These are phyloP conservation scores for Boletus rubescentipes DNA, from an alignment of 768 basidiomycete genomes.

Conservation along the genomic window DNA sequence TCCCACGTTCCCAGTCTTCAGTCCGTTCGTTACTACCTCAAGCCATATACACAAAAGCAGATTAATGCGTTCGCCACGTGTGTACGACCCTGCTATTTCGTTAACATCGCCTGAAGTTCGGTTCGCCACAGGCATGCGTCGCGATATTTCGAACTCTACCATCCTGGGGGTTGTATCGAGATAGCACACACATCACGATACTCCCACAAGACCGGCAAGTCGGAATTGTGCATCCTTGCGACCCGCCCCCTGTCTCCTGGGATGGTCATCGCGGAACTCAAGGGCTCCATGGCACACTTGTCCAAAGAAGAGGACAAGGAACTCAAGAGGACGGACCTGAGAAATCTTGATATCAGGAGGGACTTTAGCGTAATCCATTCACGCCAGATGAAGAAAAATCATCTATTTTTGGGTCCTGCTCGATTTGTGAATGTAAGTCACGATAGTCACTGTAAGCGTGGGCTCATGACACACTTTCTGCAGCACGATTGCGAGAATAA, in stretches of 20 bases:
- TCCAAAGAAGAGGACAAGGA: slow-evolving; percentile 85
- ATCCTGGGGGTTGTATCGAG: slow-evolving; percentile 80
- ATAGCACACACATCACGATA: slow-evolving; percentile 88
- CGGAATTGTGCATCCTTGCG: slow-evolving; percentile 84
- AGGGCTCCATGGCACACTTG: slow-evolving; percentile 87
- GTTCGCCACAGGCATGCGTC: slow-evolving; percentile 68
- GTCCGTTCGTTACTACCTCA: slow-evolving; percentile 76
- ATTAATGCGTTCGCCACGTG: slow-evolving; percentile 92
- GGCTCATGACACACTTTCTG: slow-evolving; percentile 2
- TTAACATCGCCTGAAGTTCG: slow-evolving; percentile 27
- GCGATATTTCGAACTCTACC: slow-evolving; percentile 85
- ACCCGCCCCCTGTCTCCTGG: slow-evolving; percentile 69
- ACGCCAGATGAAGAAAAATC: slow-evolving; percentile 89
- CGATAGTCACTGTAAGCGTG: not conserved
- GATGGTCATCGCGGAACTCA: slow-evolving; percentile 78
- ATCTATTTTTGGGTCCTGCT: slow-evolving; percentile 87
- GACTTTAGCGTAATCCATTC: slow-evolving; percentile 93
- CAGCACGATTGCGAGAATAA: slow-evolving; percentile 92
- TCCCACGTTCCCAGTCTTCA: slow-evolving; percentile 49
- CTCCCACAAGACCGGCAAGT: slow-evolving; percentile 84
- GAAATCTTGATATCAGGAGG: slow-evolving; percentile 68
- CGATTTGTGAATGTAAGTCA: slow-evolving; percentile 85
- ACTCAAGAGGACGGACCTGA: slow-evolving; percentile 77
- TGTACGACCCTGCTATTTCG: slow-evolving; percentile 39
- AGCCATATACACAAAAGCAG: slow-evolving; percentile 75